phyloP scores from a whole-genome alignment of 164 flowering plant species.

The Stephania japonica region DNA sequence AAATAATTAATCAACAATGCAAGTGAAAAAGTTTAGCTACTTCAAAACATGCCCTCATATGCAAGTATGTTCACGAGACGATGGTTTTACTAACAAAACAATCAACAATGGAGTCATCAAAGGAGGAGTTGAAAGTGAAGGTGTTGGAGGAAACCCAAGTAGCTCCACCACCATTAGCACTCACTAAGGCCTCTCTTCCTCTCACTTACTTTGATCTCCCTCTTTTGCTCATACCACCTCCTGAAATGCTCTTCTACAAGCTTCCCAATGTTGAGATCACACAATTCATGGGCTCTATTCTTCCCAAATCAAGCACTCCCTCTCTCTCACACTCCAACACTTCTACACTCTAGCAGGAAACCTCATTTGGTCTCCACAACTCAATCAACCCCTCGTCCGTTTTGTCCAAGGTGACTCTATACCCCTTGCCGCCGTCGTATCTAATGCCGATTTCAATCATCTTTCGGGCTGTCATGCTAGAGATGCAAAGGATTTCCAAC shows the following conservation, averaged over 20 bases:
- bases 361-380: constrained; percentile 19
- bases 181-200: constrained; percentile 13
- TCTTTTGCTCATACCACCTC: constrained; percentile 12
- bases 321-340: constrained; percentile 26
- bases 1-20: too few species aligned
- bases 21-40: too few species aligned
- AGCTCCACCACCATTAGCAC: neutral
- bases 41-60: too few species aligned
- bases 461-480: constrained; percentile 17
- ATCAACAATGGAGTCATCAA: too few species aligned
- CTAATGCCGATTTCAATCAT: constrained; percentile 15
- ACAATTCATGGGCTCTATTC: constrained; percentile 19
- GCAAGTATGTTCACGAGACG: too few species aligned
- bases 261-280: constrained; percentile 6
- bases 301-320: constrained; percentile 36
- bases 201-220: constrained; percentile 25
- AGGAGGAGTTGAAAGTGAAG: neutral
- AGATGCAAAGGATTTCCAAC: constrained; percentile 15
- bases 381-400: constrained; percentile 19
- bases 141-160: constrained; percentile 3
- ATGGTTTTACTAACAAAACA: too few species aligned
- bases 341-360: constrained; percentile 28
- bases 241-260: constrained; percentile 24
- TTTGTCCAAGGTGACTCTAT: constrained; percentile 32
- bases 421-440: constrained; percentile 23